These are phyloP conservation scores for Globisporangium camurandrum DNA, from an alignment of 352 stramenopile genomes.

Conservation along the genomic window DNA sequence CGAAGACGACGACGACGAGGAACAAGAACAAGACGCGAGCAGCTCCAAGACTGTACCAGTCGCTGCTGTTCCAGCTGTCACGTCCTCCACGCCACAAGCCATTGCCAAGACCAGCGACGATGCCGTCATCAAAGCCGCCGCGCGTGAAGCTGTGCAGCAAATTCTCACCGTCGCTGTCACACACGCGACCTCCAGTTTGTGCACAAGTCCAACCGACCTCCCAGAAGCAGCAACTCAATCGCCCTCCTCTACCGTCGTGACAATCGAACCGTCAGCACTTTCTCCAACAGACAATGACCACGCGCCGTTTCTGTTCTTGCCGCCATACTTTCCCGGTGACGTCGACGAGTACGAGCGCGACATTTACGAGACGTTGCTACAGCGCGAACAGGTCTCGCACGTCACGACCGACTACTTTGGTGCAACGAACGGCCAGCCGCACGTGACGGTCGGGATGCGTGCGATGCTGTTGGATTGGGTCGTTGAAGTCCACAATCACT, in stretches of 20 bases:
- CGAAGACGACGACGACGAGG: neutral
- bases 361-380: slow-evolving; percentile 44
- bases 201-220: too few species aligned
- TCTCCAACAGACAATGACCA: slow-evolving; percentile 2
- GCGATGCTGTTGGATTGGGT: slow-evolving; percentile 74
- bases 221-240: neutral
- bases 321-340: slow-evolving; percentile 27
- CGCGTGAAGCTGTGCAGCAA: too few species aligned
- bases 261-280: neutral
- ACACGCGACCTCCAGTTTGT: neutral
- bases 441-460: slow-evolving; percentile 54
- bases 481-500: slow-evolving; percentile 97
- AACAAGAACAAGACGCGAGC: neutral
- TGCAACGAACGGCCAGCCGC: slow-evolving; percentile 37
- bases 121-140: neutral
- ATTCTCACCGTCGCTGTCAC: too few species aligned
- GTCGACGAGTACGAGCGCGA: slow-evolving; percentile 45
- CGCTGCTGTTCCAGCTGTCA: neutral
- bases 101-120: slow-evolving; percentile 7
- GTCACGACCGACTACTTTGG: slow-evolving; percentile 43
- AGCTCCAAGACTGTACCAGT: neutral
- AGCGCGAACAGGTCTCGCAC: slow-evolving; percentile 34
- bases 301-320: slow-evolving; percentile 11
- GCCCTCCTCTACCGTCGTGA: too few species aligned
- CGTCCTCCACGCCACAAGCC: neutral